Base-by-base conservation (phyloP, 2,329 filamentous ascomycete genomes). In the Cladosporium austrohemisphaericum region DNA sequence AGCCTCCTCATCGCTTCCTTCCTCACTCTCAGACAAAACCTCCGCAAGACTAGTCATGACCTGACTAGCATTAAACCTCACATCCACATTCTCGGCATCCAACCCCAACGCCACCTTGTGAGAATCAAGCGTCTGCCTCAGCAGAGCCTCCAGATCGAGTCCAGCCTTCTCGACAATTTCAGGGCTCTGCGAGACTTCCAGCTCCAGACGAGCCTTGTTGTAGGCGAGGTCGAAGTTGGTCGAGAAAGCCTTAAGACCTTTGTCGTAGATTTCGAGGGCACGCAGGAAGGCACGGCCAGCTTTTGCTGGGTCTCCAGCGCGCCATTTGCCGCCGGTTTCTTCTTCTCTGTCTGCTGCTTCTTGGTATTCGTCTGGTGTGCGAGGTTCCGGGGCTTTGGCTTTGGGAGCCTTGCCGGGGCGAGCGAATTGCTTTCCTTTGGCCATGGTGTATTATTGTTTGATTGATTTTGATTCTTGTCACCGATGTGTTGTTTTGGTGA, bases 311-410 rank as follows among this genome's bases (percentile, higher is more conserved):
- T 89, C 85, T 18, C 85, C 85, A 29, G 78, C 83, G 41, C 84
- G 76, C 81, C 84, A 87, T 75, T 89, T 89, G 54, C 85, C 83
- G 5, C 83, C 85, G 4, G 81, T 81, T 65, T 86, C 82, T 68
- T 89, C 85, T 52, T 81, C 76, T 25, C 83, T 78, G 47, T 87
- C 84, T 9, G 83, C 85, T 19, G 76, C 79, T 53, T 80, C 81
- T 45, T 86, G 74, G 58, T 80, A 88, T 55, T 87, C 84, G 69
- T 86, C 83, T 44, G 80, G 80, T 1, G 79, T 80, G 50, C 79
- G 73, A 4, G 83, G 78, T 44, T 59, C 61, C 14, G 69, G 71
- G 70, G 83, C 60, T 52, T 58, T 57, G 13, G 47, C 47, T 41
- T 50, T 50, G 29, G 36, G 31, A 41, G 62, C 62, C 51, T 65